Base-by-base conservation (phyloP, 306 rosid species). In the Pyrus pyrifolia region DNA sequence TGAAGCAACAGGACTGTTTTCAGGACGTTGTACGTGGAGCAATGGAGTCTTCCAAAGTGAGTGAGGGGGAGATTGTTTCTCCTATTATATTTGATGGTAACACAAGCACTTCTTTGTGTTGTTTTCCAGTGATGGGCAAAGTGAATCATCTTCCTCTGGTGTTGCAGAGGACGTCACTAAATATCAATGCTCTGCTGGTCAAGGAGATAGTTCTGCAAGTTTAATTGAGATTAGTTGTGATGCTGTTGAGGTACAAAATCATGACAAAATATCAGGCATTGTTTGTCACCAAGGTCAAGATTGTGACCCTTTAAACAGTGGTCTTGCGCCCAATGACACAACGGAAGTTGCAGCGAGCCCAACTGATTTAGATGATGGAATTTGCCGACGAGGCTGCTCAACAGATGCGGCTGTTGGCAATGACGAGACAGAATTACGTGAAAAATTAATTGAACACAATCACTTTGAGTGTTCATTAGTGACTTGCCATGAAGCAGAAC, bases 81-180 rank as follows among this genome's bases (percentile, higher is more conserved):
- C 75, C 85, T 83, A 66, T 68, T 82, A 71, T 65, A 77, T 86
- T 85, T 80, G 83, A 76, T 82, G 89, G 84, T 81, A 80, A 88
- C 44, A 51, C 82, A 60, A 82, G 76, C 74, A 79, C 75, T 85
- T 79, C 82, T 79, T 67, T 89, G 78, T 86, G 87, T 81, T 81
- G 74, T 81, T 67, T 80, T 61, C 79, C 90, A 73, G 71, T 85
- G 83, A 82, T 84, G 83, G 90, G 88, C 76, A 76, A 85, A 92
- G 89, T 75, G 88, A 90, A 85, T 67, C 83, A 58, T 87, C 86
- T 87, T 70, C 77, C 83, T 82, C 76, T 84, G 80, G 81, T 80
- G 87, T 81, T 86, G 86, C 88, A 81, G 89, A n/a, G 65, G 90
- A 79, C 51, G 66, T 31, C 79, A 79, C 80, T 76, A 68, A 71